Percentiles rank a stretch among this genome's conserved stretches.
Evolutionary conservation across 257 asterid species (phyloP).

Genomic region (Ocimum tenuiflorum): DNA sequence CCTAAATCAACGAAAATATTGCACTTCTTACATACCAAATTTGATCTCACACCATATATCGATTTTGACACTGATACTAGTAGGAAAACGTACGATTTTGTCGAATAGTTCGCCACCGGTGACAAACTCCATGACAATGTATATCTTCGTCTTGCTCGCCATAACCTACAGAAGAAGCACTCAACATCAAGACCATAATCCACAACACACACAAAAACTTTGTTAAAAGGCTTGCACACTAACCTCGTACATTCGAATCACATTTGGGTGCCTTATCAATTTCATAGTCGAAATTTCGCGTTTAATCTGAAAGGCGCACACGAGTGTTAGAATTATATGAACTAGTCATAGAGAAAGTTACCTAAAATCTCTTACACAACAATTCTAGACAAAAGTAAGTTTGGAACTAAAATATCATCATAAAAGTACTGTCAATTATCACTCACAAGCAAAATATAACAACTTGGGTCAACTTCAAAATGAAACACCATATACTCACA

Average conservation of each 20-base stretch:
- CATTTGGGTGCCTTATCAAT: conserved; percentile 83
- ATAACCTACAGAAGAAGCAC: conserved; percentile 59
- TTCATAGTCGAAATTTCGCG: conserved; percentile 97
- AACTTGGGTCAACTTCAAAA: background rate
- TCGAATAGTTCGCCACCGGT: conserved; percentile 96
- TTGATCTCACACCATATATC: conserved; percentile 7
- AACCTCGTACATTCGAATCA: conserved; percentile 89
- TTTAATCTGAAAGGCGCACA: conserved; percentile 61
- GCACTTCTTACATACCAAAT: background rate
- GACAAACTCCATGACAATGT: conserved; percentile 84
- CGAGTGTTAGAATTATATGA: background rate
- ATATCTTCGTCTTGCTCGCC: conserved; percentile 97
- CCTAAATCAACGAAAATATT: conserved; percentile 34
- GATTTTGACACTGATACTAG: background rate
- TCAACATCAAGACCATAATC: conserved; percentile 8
- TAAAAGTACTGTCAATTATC: background rate
- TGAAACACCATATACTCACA: background rate
- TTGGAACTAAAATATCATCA: background rate
- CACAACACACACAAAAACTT: background rate
- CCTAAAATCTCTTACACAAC: background rate
- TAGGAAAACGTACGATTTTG: conserved; percentile 58
- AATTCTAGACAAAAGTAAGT: background rate
- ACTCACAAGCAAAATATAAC: background rate
- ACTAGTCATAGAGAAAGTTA: background rate
- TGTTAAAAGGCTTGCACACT: conserved; percentile 10